Percentiles rank a stretch among this genome's conserved stretches.
phyloP scores from a whole-genome alignment of 164 flowering plant genomes.

The Amborella trichopoda region DNA sequence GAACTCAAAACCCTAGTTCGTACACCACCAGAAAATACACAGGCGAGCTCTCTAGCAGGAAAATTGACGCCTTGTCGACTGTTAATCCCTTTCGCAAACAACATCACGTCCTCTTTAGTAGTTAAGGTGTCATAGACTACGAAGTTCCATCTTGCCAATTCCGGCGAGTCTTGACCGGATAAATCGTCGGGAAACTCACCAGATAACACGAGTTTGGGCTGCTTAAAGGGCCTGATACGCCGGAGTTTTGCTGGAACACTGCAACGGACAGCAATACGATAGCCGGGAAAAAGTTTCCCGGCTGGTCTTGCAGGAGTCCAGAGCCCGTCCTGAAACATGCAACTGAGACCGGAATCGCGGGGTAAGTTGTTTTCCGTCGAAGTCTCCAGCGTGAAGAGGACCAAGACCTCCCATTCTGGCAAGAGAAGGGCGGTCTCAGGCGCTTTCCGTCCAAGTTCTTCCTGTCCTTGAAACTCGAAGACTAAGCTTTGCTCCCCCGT shows the following conservation, averaged over 20 bases:
- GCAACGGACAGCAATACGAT: slow-evolving; percentile 37
- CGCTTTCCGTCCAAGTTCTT: slow-evolving; percentile 1
- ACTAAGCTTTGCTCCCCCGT: background rate
- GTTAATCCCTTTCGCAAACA: slow-evolving; percentile 71
- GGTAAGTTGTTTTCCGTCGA: slow-evolving; percentile 1
- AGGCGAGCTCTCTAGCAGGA: slow-evolving; percentile 29
- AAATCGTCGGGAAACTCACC: background rate
- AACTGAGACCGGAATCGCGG: slow-evolving; percentile 10
- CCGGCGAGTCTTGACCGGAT: slow-evolving; percentile 6
- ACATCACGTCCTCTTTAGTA: slow-evolving; percentile 56
- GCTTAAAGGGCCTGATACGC: slow-evolving; percentile 24
- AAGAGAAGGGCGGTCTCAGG: slow-evolving; percentile 35
- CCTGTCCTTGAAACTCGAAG: background rate
- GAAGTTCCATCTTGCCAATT: slow-evolving; percentile 38
- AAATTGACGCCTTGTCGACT: slow-evolving; percentile 41
- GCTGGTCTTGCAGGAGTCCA: slow-evolving; percentile 38
- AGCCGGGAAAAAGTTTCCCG: slow-evolving; percentile 24
- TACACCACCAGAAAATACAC: slow-evolving; percentile 36
- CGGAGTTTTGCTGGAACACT: slow-evolving; percentile 34
- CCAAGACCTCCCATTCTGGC: slow-evolving; percentile 69
- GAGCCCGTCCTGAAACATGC: slow-evolving; percentile 42
- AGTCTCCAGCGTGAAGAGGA: slow-evolving; percentile 14
- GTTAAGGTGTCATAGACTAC: slow-evolving; percentile 59
- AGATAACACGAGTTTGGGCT: slow-evolving; percentile 24
- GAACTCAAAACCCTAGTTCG: slow-evolving; percentile 53